A percentile compares a stretch with the other conserved stretches of the same genome.
Conservation (phyloP, 2,329 filamentous ascomycete genomes). For the Calonectria montana region DNA sequence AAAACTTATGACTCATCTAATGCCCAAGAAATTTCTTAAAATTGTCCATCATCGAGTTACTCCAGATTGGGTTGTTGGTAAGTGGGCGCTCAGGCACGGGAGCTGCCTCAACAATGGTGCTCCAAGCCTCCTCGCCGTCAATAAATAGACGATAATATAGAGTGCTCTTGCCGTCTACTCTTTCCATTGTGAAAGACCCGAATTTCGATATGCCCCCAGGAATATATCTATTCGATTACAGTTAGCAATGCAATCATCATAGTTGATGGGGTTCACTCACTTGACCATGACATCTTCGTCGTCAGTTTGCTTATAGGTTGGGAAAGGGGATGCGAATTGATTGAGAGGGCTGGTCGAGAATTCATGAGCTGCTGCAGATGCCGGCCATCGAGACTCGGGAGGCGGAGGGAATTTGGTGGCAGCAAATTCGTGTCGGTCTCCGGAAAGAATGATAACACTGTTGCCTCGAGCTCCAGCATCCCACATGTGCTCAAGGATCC, state of each 20-base stretch:
- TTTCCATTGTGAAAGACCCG: slow-evolving; percentile 77
- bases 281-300: slow-evolving; percentile 86
- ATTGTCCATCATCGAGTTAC: background rate
- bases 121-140: slow-evolving; percentile 85
- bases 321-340: slow-evolving; percentile 91
- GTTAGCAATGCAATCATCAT: background rate
- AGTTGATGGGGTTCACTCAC: slow-evolving; percentile 61
- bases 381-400: slow-evolving; percentile 69
- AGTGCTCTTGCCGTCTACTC: slow-evolving; percentile 72
- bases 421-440: slow-evolving; percentile 97
- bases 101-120: slow-evolving; percentile 64
- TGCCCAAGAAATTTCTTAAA: background rate
- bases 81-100: slow-evolving; percentile 39
- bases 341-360: slow-evolving; percentile 92
- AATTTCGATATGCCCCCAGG: slow-evolving; percentile 92
- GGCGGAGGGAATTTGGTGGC: slow-evolving; percentile 83
- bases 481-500: slow-evolving; percentile 93
- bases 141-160: slow-evolving; percentile 86
- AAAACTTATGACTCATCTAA: background rate
- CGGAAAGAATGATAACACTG: slow-evolving; percentile 86
- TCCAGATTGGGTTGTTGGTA: background rate
- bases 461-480: slow-evolving; percentile 79
- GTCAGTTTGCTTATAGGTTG: slow-evolving; percentile 85
- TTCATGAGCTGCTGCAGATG: slow-evolving; percentile 80
- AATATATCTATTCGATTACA: slow-evolving; percentile 67